Base-by-base conservation (phyloP, 1,284 basidiomycete genomes). In the Stygiomarasmius scandens region DNA sequence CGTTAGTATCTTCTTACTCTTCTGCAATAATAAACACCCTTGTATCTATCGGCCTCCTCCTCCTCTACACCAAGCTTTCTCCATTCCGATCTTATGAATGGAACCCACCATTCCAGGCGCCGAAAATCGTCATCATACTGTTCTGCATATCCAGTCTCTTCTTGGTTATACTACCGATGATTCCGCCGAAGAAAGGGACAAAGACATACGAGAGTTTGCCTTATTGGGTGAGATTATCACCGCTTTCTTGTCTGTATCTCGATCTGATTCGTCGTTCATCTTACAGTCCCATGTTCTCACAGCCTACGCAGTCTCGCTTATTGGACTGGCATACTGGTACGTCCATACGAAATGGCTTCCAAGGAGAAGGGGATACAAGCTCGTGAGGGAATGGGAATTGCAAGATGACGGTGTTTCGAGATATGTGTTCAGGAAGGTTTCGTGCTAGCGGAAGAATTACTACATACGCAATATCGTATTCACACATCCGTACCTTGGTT, bases 111-210 rank as follows among this genome's bases (percentile, higher is more conserved):
- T 89, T 84, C 71, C 77, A 71, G 50, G 79, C 85, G 1, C 79
- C 81, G 25, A 81, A 74, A 51, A 55, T 64, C 20, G 73, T 80
- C 22, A 74, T 83, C 2, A 58, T 76, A 11, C 71, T 82, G 45
- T 90, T 89, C 74, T 78, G 86, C 62, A 59, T 85, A 16, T 84
- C 85, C 1, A 89, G 89, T 60, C 36, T 87, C 19, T 88, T 87
- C 65, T 74, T 90, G 29, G 71, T 82, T 16, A 62, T 77, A 25
- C 79, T 83, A 2, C 87, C 87, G 0, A 71, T 87, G 56, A 73
- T 89, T 23, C 86, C 87, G 3, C 87, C 87, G 1, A 41, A 41
- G 0, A 66, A 72, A 8, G 83, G 79, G 2, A 74, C 76, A n/a
- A 71, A 70, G 54, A 75, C 79, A 0, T 90, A 89, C 62, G 73